Base-by-base conservation (phyloP, 108 stramenopile genomes). In the Pseudonitzschia multiseries region DNA sequence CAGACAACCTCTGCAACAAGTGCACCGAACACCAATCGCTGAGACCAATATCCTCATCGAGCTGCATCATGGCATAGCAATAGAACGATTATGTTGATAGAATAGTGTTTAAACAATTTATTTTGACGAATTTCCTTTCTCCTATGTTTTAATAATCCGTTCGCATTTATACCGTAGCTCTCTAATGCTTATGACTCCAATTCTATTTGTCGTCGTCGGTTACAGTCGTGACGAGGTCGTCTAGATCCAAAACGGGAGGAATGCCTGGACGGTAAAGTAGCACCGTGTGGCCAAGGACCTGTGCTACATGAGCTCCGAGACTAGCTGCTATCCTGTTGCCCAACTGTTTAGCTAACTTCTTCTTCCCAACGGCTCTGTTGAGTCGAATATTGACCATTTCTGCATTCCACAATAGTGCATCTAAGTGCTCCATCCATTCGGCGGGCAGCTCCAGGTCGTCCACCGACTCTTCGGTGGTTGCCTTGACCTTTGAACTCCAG, bases 251-350 rank as follows among this genome's bases (percentile, higher is more conserved):
- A 4, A 80, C 64, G 3, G 90, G 80, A 20, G 88, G 88, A 10
- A 75, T 64, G 9, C 72, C 86, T 2, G 89, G 89, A 69, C 93
- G 80, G 72, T 94, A 94, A 24, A 94, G 53, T 71, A 94, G 56
- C 2, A 72, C 86, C 2, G 91, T 94, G 67, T 94, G 93, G 2
- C 93, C 93, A 8, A 89, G 53, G 0, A 86, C 82, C 79, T 94
- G 90, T 9, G 89, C 87, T 13, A 91, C 81, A 77, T 94, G 89
- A 0, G 91, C 93, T 51, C 81, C 68, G 42, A 94, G 52, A 17
- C 76, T 79, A 15, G 70, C 48, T 15, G 88, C 90, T 27, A 94
- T 79, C 12, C 87, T 61, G 65, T 77, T 77, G 27, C 83, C 87
- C n/a, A 94, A 59, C 43, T 77, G 44, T 53, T 83, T 84, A 20